phyloP scores from a whole-genome alignment of 495 filamentous ascomycete genomes.

The Daldinia caldariorum region DNA sequence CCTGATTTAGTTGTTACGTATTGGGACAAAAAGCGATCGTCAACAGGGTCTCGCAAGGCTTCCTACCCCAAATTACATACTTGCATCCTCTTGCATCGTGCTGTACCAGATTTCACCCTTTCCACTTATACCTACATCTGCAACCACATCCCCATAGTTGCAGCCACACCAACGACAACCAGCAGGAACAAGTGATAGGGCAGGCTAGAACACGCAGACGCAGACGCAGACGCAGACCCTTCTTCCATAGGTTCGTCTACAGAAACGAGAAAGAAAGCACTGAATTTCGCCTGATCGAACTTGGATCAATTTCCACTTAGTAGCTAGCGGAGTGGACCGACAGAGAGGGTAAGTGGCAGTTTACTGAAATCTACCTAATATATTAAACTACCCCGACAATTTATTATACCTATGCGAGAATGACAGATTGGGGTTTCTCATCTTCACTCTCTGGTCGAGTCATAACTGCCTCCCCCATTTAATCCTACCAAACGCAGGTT shows the following conservation, averaged over 20 bases:
- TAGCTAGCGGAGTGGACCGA: constrained; percentile 8
- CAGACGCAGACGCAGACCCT: constrained; percentile 23
- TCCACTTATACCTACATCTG: constrained; percentile 31
- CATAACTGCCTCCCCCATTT: constrained; percentile 13
- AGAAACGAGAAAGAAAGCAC: constrained; percentile 9
- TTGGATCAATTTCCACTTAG: constrained; percentile 30
- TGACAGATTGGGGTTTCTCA: constrained; percentile 19
- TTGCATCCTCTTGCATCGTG: constrained; percentile 35
- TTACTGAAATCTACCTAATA: constrained; percentile 25
- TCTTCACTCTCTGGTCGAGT: constrained; percentile 11
- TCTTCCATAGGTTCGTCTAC: background rate
- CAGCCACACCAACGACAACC: constrained; percentile 22
- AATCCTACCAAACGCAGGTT: constrained; percentile 13
- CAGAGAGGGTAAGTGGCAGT: constrained; percentile 37
- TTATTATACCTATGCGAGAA: constrained; percentile 33
- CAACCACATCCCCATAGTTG: constrained; percentile 23
- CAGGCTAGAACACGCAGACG: constrained; percentile 25
- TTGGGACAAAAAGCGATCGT: constrained; percentile 27
- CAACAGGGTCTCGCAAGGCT: constrained; percentile 24
- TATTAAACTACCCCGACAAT: constrained; percentile 42
- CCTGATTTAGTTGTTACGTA: constrained; percentile 25
- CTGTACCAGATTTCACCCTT: constrained; percentile 15
- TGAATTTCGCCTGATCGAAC: constrained; percentile 20
- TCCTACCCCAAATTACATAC: constrained; percentile 29
- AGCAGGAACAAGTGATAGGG: constrained; percentile 8